These are phyloP conservation scores for Populus tremula DNA, from an alignment of 345 rosid species.

Conservation along the genomic window DNA sequence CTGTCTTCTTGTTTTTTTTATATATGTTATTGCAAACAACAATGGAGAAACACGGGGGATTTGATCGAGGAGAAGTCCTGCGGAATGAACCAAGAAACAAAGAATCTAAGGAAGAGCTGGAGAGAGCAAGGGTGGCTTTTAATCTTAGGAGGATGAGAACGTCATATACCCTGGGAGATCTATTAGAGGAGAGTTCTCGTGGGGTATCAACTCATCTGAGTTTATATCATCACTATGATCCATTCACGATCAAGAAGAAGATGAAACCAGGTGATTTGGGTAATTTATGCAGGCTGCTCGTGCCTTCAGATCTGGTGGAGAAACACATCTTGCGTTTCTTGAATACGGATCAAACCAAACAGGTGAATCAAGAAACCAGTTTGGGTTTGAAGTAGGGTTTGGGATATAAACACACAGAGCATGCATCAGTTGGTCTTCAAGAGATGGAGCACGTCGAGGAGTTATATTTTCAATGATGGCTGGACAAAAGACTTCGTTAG, in stretches of 20 bases:
- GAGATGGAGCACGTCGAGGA: not conserved
- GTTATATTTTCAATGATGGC: not conserved
- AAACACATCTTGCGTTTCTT: not conserved
- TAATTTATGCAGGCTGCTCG: not conserved
- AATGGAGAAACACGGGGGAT: not conserved
- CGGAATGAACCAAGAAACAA: not conserved
- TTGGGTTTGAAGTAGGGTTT: not conserved
- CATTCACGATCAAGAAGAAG: constrained; percentile 11
- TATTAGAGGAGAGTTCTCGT: not conserved
- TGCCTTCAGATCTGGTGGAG: not conserved
- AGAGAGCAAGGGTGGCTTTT: not conserved
- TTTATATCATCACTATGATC: not conserved
- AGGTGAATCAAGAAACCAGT: not conserved
- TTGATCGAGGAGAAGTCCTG: no score
- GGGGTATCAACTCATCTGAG: not conserved
- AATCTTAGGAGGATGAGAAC: not conserved
- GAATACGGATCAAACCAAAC: not conserved
- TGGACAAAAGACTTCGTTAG: not conserved
- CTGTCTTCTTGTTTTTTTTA: no score
- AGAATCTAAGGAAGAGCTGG: not conserved
- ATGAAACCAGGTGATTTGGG: constrained; percentile 2
- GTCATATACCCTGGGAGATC: not conserved
- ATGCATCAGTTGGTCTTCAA: not conserved
- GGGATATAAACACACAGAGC: not conserved
- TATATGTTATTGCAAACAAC: not conserved